Percentiles rank a stretch among this genome's conserved stretches.
phyloP scores from a whole-genome alignment of 169 alveolate species.

The Plasmodium relictum region DNA sequence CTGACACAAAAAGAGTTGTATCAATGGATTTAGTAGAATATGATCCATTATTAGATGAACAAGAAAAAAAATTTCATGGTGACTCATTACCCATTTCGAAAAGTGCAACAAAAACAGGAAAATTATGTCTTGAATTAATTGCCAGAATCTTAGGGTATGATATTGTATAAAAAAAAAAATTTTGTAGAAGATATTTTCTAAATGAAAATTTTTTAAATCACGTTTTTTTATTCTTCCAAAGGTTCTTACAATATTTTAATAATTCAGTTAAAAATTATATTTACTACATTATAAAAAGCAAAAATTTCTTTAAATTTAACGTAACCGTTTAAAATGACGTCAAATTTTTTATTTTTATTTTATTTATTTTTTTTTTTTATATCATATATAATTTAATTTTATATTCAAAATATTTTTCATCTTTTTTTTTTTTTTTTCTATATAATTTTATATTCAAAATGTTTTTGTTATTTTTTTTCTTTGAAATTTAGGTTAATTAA shows the following conservation, averaged over 20 bases:
- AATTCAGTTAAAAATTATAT: not conserved
- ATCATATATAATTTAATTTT: too few relatives aligned
- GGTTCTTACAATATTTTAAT: slow-evolving; percentile 2
- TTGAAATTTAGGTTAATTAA: slow-evolving; percentile 28
- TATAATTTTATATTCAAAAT: too few relatives aligned
- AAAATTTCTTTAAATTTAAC: too few relatives aligned
- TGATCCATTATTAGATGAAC: slow-evolving; percentile 57
- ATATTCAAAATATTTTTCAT: too few relatives aligned
- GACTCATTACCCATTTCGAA: slow-evolving; percentile 49
- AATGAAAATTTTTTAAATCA: too few relatives aligned
- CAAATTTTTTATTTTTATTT: too few relatives aligned
- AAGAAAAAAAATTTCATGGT: slow-evolving; percentile 32
- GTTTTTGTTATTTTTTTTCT: slow-evolving; percentile 4
- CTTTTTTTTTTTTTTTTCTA: too few relatives aligned
- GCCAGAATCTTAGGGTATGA: slow-evolving; percentile 61
- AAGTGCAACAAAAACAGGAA: slow-evolving; percentile 67
- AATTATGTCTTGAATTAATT: slow-evolving; percentile 52
- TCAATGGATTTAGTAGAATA: slow-evolving; percentile 70
- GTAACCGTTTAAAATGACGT: too few relatives aligned
- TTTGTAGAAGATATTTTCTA: too few relatives aligned
- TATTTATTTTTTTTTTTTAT: too few relatives aligned
- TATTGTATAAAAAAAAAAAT: slow-evolving; percentile 11
- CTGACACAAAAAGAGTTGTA: slow-evolving; percentile 76
- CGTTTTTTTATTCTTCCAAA: not conserved
- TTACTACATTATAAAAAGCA: too few relatives aligned